Evolutionary conservation across 2,329 filamentous ascomycete genomes (phyloP).

Genomic region (Fusarium tricinctum): DNA sequence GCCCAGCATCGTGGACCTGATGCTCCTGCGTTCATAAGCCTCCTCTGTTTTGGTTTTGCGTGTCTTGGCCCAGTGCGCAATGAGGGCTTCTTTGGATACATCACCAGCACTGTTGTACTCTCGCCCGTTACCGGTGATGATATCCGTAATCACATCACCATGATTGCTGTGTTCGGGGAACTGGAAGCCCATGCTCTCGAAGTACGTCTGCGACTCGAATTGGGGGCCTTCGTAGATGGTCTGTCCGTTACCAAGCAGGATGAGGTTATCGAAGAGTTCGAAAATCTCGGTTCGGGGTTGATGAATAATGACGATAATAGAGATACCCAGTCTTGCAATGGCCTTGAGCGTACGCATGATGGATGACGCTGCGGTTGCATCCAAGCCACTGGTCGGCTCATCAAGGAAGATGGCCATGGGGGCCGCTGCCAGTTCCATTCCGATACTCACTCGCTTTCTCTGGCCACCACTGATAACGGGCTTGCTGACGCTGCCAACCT

Average conservation of each 20-base stretch:
- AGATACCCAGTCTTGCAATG: slow-evolving; percentile 68
- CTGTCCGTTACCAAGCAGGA: slow-evolving; percentile 68
- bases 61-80: slow-evolving; percentile 62
- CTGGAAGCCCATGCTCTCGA: slow-evolving; percentile 65
- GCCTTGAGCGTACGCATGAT: slow-evolving; percentile 69
- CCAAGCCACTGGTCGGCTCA: slow-evolving; percentile 67
- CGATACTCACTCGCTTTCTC: slow-evolving; percentile 71
- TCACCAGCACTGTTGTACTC: slow-evolving; percentile 63
- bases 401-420: slow-evolving; percentile 69
- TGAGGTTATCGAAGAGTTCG: slow-evolving; percentile 67
- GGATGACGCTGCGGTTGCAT: slow-evolving; percentile 68
- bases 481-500: slow-evolving; percentile 65
- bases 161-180: slow-evolving; percentile 66
- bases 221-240: slow-evolving; percentile 68
- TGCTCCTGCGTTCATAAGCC: slow-evolving; percentile 32
- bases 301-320: slow-evolving; percentile 71
- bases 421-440: slow-evolving; percentile 69
- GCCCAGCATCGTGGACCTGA: slow-evolving; percentile 45
- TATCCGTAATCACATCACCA: slow-evolving; percentile 72
- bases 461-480: slow-evolving; percentile 70
- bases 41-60: slow-evolving; percentile 39
- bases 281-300: slow-evolving; percentile 72
- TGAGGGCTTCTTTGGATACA: slow-evolving; percentile 63
- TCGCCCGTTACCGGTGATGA: slow-evolving; percentile 70
- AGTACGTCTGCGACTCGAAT: slow-evolving; percentile 61